Evolutionary conservation across 257 asterid genomes (phyloP).

Genomic region (Przewalskia tangutica): DNA sequence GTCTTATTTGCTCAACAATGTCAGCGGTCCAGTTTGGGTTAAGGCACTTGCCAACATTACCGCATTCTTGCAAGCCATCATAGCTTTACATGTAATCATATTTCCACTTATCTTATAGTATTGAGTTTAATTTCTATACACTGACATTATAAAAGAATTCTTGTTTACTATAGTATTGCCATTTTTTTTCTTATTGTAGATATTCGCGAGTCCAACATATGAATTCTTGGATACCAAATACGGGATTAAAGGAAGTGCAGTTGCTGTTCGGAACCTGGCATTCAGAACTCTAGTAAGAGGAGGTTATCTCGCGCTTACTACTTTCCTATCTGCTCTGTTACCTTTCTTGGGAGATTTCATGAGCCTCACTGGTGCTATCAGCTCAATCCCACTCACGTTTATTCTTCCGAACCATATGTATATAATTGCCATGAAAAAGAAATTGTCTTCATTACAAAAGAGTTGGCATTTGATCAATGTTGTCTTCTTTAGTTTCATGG

Average conservation of each 20-base stretch:
- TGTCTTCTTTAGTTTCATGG: conserved; percentile 38
- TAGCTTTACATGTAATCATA: conserved; percentile 49
- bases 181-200: conserved; percentile 26
- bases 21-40: conserved; percentile 70
- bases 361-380: conserved; percentile 96
- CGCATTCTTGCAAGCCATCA: conserved; percentile 76
- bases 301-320: conserved; percentile 54
- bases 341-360: conserved; percentile 97
- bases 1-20: conserved; percentile 74
- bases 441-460: conserved; percentile 43
- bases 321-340: conserved; percentile 69
- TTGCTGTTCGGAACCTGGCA: conserved; percentile 51
- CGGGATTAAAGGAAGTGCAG: conserved; percentile 58
- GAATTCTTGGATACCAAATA: conserved; percentile 79
- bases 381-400: conserved; percentile 90
- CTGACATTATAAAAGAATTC: neutral
- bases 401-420: conserved; percentile 98
- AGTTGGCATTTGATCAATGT: conserved; percentile 90
- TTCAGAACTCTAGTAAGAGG: conserved; percentile 74
- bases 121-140: neutral
- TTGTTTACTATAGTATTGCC: neutral
- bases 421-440: conserved; percentile 49
- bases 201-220: conserved; percentile 93
- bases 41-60: conserved; percentile 64
- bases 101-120: neutral